phyloP scores from a whole-genome alignment of 2,329 filamentous ascomycete species.

The Talaromyces rugulosus region DNA sequence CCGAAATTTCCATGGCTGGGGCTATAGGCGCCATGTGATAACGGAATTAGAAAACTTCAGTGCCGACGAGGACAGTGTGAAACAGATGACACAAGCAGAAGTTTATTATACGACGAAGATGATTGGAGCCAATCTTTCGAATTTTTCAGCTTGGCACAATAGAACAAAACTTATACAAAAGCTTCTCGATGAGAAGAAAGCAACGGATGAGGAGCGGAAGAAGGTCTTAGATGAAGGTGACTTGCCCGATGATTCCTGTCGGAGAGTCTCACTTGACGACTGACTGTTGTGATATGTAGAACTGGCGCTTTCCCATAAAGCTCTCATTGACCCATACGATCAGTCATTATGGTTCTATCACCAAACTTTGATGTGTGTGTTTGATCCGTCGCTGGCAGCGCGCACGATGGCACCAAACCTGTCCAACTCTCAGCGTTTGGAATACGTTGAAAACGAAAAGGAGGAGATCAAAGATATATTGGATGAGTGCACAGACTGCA shows the following conservation, averaged over 20 bases:
- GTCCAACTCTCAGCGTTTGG: constrained; percentile 55
- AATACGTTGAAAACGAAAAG: constrained; percentile 67
- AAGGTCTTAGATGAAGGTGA: constrained; percentile 68
- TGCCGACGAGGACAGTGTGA: constrained; percentile 22
- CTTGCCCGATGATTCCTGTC: constrained; percentile 10
- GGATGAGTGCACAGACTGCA: constrained; percentile 65
- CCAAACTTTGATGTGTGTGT: constrained; percentile 73
- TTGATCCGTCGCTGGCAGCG: constrained; percentile 48
- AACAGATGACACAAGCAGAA: constrained; percentile 70
- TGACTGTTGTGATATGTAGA: constrained; percentile 47
- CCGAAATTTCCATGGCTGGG: constrained; percentile 96
- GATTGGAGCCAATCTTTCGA: constrained; percentile 80
- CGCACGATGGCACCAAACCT: constrained; percentile 64
- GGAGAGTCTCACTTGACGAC: not conserved
- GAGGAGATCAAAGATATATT: constrained; percentile 66
- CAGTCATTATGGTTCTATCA: constrained; percentile 98
- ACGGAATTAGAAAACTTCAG: constrained; percentile 63
- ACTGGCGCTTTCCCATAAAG: constrained; percentile 68
- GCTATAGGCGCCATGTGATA: constrained; percentile 78
- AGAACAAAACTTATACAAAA: constrained; percentile 77
- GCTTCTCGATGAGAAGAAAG: constrained; percentile 66
- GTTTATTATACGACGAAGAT: constrained; percentile 88
- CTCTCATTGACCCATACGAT: constrained; percentile 85
- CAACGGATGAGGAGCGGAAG: constrained; percentile 59
- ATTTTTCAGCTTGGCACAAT: constrained; percentile 97